Conservation (phyloP, 768 basidiomycete species). For the Galerina marginata region DNA sequence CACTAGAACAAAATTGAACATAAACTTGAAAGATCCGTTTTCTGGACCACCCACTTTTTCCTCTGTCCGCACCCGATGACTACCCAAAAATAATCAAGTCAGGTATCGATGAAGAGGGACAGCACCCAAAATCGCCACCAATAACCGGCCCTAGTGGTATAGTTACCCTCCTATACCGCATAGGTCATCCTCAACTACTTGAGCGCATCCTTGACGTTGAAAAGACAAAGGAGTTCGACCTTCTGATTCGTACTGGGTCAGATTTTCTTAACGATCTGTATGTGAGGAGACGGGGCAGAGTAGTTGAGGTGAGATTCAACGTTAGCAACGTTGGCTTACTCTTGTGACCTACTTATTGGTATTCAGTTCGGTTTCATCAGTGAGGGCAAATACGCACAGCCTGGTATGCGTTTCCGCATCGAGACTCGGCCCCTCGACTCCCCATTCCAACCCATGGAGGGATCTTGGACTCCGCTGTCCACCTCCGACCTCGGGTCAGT, state of each 20-base stretch:
- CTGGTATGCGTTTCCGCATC: constrained; percentile 23
- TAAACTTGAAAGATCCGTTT: constrained; percentile 19
- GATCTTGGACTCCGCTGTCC: constrained; percentile 27
- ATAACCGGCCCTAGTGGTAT: constrained; percentile 26
- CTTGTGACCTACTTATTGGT: neutral
- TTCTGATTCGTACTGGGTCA: constrained; percentile 8
- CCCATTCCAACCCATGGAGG: constrained; percentile 4
- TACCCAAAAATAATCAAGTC: constrained; percentile 33
- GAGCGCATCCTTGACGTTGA: constrained; percentile 27
- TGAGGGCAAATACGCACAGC: constrained; percentile 19
- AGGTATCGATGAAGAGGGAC: constrained; percentile 31
- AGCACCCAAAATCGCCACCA: constrained; percentile 26
- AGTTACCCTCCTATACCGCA: constrained; percentile 24
- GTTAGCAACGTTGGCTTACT: neutral
- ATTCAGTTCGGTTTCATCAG: constrained; percentile 22
- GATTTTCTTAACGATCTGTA: constrained; percentile 9
- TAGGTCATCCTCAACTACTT: constrained; percentile 24
- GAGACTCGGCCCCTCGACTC: constrained; percentile 12
- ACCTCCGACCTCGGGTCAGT: constrained; percentile 24
- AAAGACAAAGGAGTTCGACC: constrained; percentile 22
- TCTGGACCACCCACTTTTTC: constrained; percentile 27
- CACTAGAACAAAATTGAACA: neutral
- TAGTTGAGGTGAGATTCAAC: constrained; percentile 15
- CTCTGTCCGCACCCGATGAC: constrained; percentile 24
- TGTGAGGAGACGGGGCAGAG: constrained; percentile 8